Conservation (phyloP, 2,329 filamentous ascomycete genomes). For the Penicillium polonicum region DNA sequence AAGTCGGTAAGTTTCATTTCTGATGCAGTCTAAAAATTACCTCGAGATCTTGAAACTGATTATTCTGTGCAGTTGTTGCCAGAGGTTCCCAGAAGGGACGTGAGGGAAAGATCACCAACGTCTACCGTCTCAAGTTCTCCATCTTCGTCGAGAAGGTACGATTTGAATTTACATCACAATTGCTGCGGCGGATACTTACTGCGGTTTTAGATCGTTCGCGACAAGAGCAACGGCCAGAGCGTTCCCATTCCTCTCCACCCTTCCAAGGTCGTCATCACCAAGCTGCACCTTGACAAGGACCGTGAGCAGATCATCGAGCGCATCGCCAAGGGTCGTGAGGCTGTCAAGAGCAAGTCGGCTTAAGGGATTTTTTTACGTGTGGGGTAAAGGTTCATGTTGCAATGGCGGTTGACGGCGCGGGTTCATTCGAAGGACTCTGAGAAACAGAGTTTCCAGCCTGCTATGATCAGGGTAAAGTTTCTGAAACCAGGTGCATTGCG, state of each 20-base stretch:
- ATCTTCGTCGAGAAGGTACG: slow-evolving; percentile 86
- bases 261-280: slow-evolving; percentile 97
- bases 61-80: slow-evolving; percentile 60
- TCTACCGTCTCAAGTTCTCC: slow-evolving; percentile 98
- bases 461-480: slow-evolving; percentile 28
- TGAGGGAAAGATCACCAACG: slow-evolving; percentile 95
- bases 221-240: slow-evolving; percentile 96
- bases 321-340: slow-evolving; percentile 49
- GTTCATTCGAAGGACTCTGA: slow-evolving; percentile 26
- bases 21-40: neutral
- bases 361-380: slow-evolving; percentile 64
- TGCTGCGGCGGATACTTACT: slow-evolving; percentile 1
- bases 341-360: slow-evolving; percentile 58
- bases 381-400: slow-evolving; percentile 64
- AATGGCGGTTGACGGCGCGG: slow-evolving; percentile 40
- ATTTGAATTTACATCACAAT: neutral
- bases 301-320: slow-evolving; percentile 51
- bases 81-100: slow-evolving; percentile 95
- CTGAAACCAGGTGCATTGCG: slow-evolving; percentile 29
- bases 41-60: neutral
- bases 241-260: slow-evolving; percentile 93
- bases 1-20: slow-evolving; percentile 54
- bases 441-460: slow-evolving; percentile 24
- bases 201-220: slow-evolving; percentile 63
- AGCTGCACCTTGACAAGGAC: slow-evolving; percentile 80